Conservation (phyloP, 495 filamentous ascomycete species). For the Neurospora sublineolata region DNA sequence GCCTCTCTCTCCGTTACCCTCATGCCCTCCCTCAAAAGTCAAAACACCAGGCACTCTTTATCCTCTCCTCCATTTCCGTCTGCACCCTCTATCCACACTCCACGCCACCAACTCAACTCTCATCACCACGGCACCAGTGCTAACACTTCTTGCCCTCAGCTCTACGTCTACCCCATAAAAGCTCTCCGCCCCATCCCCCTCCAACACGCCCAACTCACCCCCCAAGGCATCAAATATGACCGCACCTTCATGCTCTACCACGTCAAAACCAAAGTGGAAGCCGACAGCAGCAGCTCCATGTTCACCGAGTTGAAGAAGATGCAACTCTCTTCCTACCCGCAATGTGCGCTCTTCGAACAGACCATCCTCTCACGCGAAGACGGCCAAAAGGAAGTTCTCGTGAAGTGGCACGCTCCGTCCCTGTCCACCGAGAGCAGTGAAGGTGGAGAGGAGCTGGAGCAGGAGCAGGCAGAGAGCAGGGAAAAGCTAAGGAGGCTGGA, state of each 20-base stretch:
- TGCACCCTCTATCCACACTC: neutral
- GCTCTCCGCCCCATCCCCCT: slow-evolving; percentile 58
- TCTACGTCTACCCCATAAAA: slow-evolving; percentile 87
- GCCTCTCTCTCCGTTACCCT: neutral
- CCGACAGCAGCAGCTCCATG: neutral
- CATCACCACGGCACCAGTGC: neutral
- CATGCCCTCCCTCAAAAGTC: neutral
- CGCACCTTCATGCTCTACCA: slow-evolving; percentile 69
- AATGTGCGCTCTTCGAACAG: slow-evolving; percentile 59
- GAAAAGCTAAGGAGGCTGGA: neutral
- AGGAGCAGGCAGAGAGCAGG: neutral
- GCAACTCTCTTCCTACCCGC: slow-evolving; percentile 50
- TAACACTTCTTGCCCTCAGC: slow-evolving; percentile 29
- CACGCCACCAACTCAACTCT: neutral
- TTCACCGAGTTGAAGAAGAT: slow-evolving; percentile 46
- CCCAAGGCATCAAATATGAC: slow-evolving; percentile 65
- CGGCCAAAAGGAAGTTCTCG: neutral
- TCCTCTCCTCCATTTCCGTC: neutral
- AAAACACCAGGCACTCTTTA: neutral
- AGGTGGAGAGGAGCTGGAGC: neutral
- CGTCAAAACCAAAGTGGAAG: slow-evolving; percentile 12
- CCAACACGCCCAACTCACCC: slow-evolving; percentile 40
- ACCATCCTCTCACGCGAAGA: slow-evolving; percentile 26
- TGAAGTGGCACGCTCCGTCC: neutral
- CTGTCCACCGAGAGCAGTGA: neutral